Conservation (phyloP, 73 alveolate species). For the Tetrahymena elliotti region DNA sequence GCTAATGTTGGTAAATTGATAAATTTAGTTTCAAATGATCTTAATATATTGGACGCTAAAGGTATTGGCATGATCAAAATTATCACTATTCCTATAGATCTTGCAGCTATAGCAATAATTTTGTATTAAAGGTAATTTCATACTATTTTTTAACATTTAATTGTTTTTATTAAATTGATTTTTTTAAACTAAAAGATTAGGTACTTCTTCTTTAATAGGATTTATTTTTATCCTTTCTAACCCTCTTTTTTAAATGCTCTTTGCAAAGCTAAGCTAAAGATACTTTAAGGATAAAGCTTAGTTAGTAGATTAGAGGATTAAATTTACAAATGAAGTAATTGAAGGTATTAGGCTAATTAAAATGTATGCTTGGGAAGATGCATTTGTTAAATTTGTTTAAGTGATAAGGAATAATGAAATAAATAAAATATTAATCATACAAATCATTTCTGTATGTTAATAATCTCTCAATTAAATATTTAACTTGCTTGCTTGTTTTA, state of each 20-base stretch:
- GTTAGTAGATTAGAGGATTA: slow-evolving; percentile 25
- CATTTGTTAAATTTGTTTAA: neutral
- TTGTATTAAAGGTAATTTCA: slow-evolving; percentile 1
- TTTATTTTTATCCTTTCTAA: neutral
- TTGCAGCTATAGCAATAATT: neutral
- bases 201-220: neutral
- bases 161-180: neutral
- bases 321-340: slow-evolving; percentile 2
- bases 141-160: neutral
- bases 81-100: neutral
- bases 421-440: neutral
- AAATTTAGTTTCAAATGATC: slow-evolving; percentile 24
- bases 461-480: neutral
- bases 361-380: slow-evolving; percentile 42
- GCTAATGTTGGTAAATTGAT: slow-evolving; percentile 14
- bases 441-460: neutral
- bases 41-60: neutral
- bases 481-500: neutral
- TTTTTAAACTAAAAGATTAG: neutral
- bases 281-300: neutral
- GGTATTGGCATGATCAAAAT: neutral
- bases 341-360: slow-evolving; percentile 41
- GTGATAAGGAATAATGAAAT: slow-evolving; percentile 9
- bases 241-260: neutral
- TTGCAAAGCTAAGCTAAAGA: neutral